Base-by-base conservation (phyloP, 768 basidiomycete species). In the Hemileccinum rubropunctum region DNA sequence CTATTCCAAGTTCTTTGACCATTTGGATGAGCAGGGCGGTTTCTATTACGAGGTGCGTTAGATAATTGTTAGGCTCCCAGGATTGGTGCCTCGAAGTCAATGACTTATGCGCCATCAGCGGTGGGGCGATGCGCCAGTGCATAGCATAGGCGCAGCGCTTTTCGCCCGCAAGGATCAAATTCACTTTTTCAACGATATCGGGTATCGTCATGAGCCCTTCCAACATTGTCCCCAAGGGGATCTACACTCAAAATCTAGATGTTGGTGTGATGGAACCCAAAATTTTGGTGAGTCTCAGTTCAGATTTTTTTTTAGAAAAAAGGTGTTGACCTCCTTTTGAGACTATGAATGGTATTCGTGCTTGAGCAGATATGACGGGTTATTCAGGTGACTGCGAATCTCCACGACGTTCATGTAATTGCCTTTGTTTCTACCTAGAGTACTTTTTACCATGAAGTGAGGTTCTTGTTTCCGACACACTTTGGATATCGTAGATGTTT, bases 281-380 rank as follows among this genome's bases (percentile, higher is more conserved):
- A 84, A 77, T 57, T 89, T 92, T 61, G 86, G 88, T 81, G 45
- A 37, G 81, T 20, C 17, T 47, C 35, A 11, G 12, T 40, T 12
- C 14, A 12, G 13, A 42, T 11, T n/a, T 38, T 8, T 9, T 40
- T 18, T 26, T 13, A 13, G 30, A 18, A 21, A 39, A 20, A n/a
- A 12, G 13, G 47, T 53, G 32, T 50, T 50, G 28, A 59, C 4
- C 48, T 48, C 30, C 42, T 48, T 47, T 37, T 14, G 61, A 88
- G 88, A 90, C 62, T 82, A 85, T 55, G 83, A 88, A 52, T 82
- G 90, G 88, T 95, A 95, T 70, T 94, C 91, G 17, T 95, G 92
- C 66, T 73, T 93, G 58, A 85, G 82, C 52, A 79, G 78, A 70
- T 94, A 88, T 60, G 86, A 89, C 52, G 71, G 62, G 14, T 47